phyloP scores from a whole-genome alignment of 176 grass and related monocot species.

The Cocos nucifera region DNA sequence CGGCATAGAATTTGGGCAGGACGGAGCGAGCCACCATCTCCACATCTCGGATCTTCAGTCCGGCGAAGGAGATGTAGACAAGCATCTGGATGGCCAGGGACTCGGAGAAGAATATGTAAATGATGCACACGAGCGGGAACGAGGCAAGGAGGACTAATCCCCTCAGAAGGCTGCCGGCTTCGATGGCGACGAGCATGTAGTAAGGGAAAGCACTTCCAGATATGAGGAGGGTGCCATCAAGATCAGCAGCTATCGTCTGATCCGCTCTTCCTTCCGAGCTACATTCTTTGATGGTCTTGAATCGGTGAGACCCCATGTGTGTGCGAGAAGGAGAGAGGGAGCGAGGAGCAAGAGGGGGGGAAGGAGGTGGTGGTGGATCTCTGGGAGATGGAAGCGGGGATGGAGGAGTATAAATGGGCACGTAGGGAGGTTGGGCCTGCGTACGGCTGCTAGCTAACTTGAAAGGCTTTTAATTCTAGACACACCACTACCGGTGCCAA shows the following conservation, averaged over 20 bases:
- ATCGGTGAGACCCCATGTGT: conserved; percentile 36
- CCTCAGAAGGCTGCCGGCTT: conserved; percentile 79
- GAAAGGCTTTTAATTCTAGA: conserved; percentile 50
- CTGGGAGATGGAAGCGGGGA: not conserved
- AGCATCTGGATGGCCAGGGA: conserved; percentile 66
- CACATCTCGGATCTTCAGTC: conserved; percentile 65
- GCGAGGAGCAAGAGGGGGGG: conserved; percentile 8
- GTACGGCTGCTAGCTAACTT: conserved; percentile 50
- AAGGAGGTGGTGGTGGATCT: conserved; percentile 23
- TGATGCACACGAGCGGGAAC: conserved; percentile 63
- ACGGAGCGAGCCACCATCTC: conserved; percentile 80
- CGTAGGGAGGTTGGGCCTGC: not conserved
- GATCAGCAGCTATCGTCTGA: conserved; percentile 79
- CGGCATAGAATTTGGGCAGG: conserved; percentile 81
- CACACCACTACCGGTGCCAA: not conserved
- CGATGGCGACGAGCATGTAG: conserved; percentile 87
- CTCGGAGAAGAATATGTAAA: conserved; percentile 89
- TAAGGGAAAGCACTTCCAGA: conserved; percentile 82
- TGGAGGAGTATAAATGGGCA: conserved; percentile 30
- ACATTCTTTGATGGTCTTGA: conserved; percentile 72
- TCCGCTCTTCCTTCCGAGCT: conserved; percentile 48
- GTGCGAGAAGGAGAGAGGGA: not conserved
- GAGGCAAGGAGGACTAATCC: conserved; percentile 62
- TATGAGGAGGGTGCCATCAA: conserved; percentile 85
- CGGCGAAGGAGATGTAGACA: conserved; percentile 69